Percentiles rank a stretch among this genome's conserved stretches.
phyloP scores from a whole-genome alignment of 495 filamentous ascomycete species.

The Bryoglossum gracile region DNA sequence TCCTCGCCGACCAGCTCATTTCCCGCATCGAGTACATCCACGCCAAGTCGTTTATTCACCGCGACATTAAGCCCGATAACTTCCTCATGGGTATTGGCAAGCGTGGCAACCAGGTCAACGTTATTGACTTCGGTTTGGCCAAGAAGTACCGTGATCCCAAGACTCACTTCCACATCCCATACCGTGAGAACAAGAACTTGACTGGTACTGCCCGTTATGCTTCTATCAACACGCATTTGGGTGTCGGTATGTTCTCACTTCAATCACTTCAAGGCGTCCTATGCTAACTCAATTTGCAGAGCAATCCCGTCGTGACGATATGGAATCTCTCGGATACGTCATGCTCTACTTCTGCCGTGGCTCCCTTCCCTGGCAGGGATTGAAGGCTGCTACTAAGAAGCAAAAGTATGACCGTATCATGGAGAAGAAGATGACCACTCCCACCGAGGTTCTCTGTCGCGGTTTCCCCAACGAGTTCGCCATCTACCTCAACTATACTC shows the following conservation, averaged over 20 bases:
- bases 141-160: constrained; percentile 99
- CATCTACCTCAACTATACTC: constrained; percentile 99
- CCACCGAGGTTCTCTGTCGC: constrained; percentile 97
- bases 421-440: constrained; percentile 99
- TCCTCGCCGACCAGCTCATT: constrained; percentile 97
- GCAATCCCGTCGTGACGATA: constrained; percentile 98
- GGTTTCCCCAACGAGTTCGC: constrained; percentile 99
- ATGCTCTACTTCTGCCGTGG: constrained; percentile 99
- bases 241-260: constrained; percentile 60
- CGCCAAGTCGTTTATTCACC: constrained; percentile 99
- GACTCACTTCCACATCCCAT: constrained; percentile 99
- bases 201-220: constrained; percentile 98
- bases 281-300: constrained; percentile 46
- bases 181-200: constrained; percentile 99
- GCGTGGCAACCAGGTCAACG: constrained; percentile 99
- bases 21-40: constrained; percentile 99
- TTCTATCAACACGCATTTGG: constrained; percentile 97
- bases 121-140: constrained; percentile 98
- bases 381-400: constrained; percentile 99
- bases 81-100: constrained; percentile 99
- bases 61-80: constrained; percentile 99
- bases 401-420: constrained; percentile 99
- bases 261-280: background rate
- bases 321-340: constrained; percentile 98
- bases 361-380: constrained; percentile 96